These are phyloP conservation scores for Yamadazyma dendronema DNA, from an alignment of 1,139 yeast genomes.

Conservation along the genomic window DNA sequence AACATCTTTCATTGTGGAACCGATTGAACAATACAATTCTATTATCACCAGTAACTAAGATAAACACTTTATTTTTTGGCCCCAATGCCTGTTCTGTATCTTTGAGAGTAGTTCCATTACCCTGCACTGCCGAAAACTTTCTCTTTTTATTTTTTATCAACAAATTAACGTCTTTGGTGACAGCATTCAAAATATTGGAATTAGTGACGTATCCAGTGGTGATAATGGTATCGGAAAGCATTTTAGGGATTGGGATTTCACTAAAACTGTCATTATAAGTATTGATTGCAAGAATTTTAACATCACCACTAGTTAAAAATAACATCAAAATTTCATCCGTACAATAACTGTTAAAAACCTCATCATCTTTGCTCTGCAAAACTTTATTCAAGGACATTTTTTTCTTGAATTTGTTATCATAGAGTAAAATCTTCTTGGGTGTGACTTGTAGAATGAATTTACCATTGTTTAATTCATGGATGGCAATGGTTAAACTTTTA, in stretches of 20 bases:
- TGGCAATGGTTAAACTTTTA: slow-evolving; percentile 63
- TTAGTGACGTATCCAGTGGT: slow-evolving; percentile 67
- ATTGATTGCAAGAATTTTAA: slow-evolving; percentile 44
- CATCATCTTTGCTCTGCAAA: slow-evolving; percentile 37
- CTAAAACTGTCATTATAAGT: slow-evolving; percentile 39
- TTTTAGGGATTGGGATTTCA: slow-evolving; percentile 47
- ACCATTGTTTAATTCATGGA: slow-evolving; percentile 60
- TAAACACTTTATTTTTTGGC: slow-evolving; percentile 51
- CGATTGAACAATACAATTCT: slow-evolving; percentile 63
- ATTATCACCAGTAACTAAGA: slow-evolving; percentile 76
- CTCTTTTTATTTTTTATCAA: slow-evolving; percentile 31
- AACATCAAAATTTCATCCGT: slow-evolving; percentile 51
- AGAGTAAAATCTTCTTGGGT: slow-evolving; percentile 60
- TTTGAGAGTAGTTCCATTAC: slow-evolving; percentile 13
- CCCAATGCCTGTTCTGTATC: slow-evolving; percentile 19
- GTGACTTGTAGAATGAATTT: slow-evolving; percentile 74
- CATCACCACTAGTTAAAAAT: slow-evolving; percentile 57
- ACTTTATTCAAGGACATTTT: slow-evolving; percentile 35
- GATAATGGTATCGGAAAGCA: slow-evolving; percentile 57
- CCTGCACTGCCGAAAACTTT: slow-evolving; percentile 17
- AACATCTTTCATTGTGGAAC: slow-evolving; percentile 65
- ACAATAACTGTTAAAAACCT: slow-evolving; percentile 52
- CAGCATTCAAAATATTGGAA: slow-evolving; percentile 41
- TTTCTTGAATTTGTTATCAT: slow-evolving; percentile 59
- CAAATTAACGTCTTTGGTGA: slow-evolving; percentile 38